Evolutionary conservation across 331 rosid genomes (phyloP), one percentile per base, ranked within the genome.

Genomic region (Malus hybrid): DNA sequence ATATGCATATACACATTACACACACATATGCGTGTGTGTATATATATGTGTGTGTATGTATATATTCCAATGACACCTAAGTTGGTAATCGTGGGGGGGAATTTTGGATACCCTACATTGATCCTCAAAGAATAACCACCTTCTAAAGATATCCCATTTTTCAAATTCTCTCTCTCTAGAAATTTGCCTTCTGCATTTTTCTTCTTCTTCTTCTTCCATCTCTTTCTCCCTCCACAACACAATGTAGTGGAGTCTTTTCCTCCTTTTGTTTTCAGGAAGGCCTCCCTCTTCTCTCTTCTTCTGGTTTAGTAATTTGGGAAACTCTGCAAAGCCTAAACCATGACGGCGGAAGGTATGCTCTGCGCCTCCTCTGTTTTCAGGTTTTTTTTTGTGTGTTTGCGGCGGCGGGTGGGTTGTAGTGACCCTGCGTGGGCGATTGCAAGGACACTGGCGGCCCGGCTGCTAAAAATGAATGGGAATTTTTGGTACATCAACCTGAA

Each of bases 121-220:
- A 70, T 77, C 66, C 53, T 77, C 74, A 46, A 74, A 82, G 80
- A 87, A 89, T 83, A 85, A 89, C 92, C 86, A 81, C 80, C 87
- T 77, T 71, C 81, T 88, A 74, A 81, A 82, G 80, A 80, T 73
- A 78, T 75, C 70, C 83, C 88, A 85, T 70, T 48, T 67, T 80
- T 82, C 32, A 30, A 30, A 30, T 30, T 30, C 32, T 30, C 71
- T 48, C 57, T 48, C 73, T 56, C 63, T 80, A 68, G 7, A 33
- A 29, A 57, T 15, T 28, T 57, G 12, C 68, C 32, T 14, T 24
- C 44, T 50, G 70, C 28, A 30, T 34, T 15, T 24, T 20, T 11
- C 12, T 33, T 39, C 20, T 22, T 61, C 50, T 28, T 52, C 57
- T 14, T 52, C 58, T 48, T 66, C 13, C 4, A 33, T 9, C 28